A percentile compares a stretch with the other conserved stretches of the same genome.
Evolutionary conservation across 495 filamentous ascomycete species (phyloP).

Genomic region (Filosporella fistucella): DNA sequence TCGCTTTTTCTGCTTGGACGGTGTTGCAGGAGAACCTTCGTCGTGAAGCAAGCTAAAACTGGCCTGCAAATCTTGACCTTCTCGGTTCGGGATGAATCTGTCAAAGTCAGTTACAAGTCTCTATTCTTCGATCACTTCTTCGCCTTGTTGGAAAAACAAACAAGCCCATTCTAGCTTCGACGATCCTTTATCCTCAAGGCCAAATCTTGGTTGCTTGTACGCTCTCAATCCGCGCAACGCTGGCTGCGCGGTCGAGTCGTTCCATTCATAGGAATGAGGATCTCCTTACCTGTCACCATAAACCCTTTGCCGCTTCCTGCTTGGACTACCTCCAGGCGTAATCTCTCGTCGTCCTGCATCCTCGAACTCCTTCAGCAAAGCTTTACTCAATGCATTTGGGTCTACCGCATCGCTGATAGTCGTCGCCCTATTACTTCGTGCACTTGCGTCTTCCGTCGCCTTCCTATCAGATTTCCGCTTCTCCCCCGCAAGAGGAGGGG

Average conservation of each 20-base stretch:
- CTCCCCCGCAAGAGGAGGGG: conserved; percentile 21
- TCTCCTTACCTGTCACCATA: conserved; percentile 41
- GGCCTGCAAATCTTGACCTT: conserved; percentile 88
- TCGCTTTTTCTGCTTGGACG: conserved; percentile 77
- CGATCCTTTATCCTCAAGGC: no score
- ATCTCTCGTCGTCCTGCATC: conserved; percentile 59
- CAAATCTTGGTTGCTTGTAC: no score
- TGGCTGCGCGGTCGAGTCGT: no score
- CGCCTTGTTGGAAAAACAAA: no score
- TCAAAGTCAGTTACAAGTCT: conserved; percentile 1
- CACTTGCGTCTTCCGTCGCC: conserved; percentile 10
- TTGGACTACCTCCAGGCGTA: conserved; percentile 73
- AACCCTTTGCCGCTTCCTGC: conserved; percentile 79
- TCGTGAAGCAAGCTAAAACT: conserved; percentile 88
- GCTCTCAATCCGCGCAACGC: no score
- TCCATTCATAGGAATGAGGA: background rate
- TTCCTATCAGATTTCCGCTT: conserved; percentile 23
- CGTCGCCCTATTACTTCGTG: conserved; percentile 9
- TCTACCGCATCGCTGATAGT: conserved; percentile 31
- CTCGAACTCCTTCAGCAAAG: conserved; percentile 55
- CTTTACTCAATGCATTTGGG: conserved; percentile 55
- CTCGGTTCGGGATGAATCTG: conserved; percentile 93
- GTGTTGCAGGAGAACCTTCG: conserved; percentile 86
- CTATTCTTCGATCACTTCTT: no score
- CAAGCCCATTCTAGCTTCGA: no score